Conservation (phyloP, 2,329 filamentous ascomycete species). For the Metarhizium anisopliae region DNA sequence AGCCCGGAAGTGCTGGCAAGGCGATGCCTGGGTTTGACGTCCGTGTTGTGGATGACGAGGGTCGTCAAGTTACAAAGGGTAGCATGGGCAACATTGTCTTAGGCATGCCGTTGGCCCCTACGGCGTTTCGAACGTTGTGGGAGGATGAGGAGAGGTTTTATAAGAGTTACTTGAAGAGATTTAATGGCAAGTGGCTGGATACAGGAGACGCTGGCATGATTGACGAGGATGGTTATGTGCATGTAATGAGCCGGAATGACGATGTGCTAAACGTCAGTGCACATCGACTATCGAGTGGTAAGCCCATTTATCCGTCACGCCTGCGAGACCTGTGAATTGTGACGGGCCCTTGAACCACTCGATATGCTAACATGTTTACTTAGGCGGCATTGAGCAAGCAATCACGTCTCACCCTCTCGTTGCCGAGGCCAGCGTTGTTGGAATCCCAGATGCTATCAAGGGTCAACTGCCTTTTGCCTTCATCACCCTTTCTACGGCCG, state of each 20-base stretch:
- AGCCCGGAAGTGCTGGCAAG: conserved; percentile 82
- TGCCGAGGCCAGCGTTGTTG: conserved; percentile 78
- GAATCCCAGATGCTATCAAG: conserved; percentile 77
- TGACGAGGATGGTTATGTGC: conserved; percentile 61
- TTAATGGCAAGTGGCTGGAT: conserved; percentile 75
- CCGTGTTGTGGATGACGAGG: conserved; percentile 71
- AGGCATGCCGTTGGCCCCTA: conserved; percentile 71
- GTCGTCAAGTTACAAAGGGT: conserved; percentile 59
- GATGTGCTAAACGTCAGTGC: conserved; percentile 96
- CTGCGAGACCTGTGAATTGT: background rate
- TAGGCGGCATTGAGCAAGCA: conserved; percentile 82
- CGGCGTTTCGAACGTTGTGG: conserved; percentile 80
- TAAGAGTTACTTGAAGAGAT: conserved; percentile 74
- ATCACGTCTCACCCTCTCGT: conserved; percentile 72
- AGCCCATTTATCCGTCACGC: conserved; percentile 13
- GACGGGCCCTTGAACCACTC: background rate
- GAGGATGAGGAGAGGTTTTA: conserved; percentile 80
- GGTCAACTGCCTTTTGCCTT: conserved; percentile 91
- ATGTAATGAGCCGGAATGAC: conserved; percentile 60
- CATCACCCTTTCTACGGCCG: conserved; percentile 44
- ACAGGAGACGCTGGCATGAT: conserved; percentile 87
- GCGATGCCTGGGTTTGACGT: conserved; percentile 90
- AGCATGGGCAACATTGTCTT: conserved; percentile 91
- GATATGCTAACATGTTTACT: conserved; percentile 6
- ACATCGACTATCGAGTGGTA: conserved; percentile 81